phyloP scores from a whole-genome alignment of 2,329 filamentous ascomycete genomes.

The Arthroderma uncinatum region DNA sequence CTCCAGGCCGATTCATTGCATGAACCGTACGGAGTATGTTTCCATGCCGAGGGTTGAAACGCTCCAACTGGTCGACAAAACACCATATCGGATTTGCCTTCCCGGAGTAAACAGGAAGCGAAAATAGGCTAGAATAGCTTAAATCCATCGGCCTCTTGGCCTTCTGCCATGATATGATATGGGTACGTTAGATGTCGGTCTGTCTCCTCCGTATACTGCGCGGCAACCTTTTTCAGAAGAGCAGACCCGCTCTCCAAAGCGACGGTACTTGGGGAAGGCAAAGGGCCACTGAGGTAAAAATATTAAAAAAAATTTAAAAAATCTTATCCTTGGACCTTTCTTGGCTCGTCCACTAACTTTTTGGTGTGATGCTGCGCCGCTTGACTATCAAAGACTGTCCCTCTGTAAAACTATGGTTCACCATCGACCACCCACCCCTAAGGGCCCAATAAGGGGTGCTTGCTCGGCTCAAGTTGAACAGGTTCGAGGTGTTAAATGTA shows the following conservation, averaged over 20 bases:
- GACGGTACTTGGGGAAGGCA: not conserved
- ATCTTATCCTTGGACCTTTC: not conserved
- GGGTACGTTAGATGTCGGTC: not conserved
- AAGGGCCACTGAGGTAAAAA: not conserved
- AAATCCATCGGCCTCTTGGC: not conserved
- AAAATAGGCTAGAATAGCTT: not conserved
- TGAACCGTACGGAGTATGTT: not conserved
- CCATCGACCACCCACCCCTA: not conserved
- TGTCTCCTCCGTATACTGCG: conserved; percentile 1
- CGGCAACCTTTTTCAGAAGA: not conserved
- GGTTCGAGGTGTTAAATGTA: not conserved
- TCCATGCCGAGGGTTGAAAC: not conserved
- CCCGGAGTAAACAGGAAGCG: not conserved
- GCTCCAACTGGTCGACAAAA: not conserved
- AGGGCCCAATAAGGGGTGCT: not conserved
- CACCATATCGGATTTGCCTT: not conserved
- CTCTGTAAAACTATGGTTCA: not conserved
- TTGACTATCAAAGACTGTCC: not conserved
- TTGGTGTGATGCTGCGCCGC: conserved; percentile 3
- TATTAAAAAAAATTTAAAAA: not conserved
- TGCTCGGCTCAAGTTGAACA: not conserved
- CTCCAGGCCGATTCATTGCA: not conserved
- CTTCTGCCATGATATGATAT: not conserved
- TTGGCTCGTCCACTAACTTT: not conserved
- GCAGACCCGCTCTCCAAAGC: not conserved